phyloP scores from a whole-genome alignment of 129 eudicot genomes.

The Lactuca sativa region DNA sequence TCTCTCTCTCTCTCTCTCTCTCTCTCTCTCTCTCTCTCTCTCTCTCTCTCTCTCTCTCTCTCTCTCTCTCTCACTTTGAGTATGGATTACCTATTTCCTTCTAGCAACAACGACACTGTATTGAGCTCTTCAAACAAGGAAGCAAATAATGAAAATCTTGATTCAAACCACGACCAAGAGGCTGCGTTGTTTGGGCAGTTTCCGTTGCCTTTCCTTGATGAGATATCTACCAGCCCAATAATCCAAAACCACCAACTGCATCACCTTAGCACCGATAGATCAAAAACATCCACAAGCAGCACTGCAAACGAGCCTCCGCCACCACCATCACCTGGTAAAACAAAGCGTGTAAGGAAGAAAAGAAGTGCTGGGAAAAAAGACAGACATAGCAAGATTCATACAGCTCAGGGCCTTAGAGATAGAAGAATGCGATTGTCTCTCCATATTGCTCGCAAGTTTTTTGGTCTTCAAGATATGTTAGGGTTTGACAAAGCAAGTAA shows the following conservation, averaged over 20 bases:
- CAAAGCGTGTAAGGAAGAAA: slow-evolving; percentile 28
- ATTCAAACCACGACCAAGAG: slow-evolving; percentile 34
- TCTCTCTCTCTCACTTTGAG: slow-evolving; percentile 12
- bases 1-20: slow-evolving; percentile 5
- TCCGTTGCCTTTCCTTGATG: slow-evolving; percentile 40
- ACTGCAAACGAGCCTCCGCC: slow-evolving; percentile 9
- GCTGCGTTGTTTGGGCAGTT: slow-evolving; percentile 29
- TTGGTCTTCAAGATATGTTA: slow-evolving; percentile 64
- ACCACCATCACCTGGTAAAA: slow-evolving; percentile 19
- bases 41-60: not conserved
- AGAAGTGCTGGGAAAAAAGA: slow-evolving; percentile 52
- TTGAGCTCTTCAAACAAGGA: slow-evolving; percentile 24
- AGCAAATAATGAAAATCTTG: slow-evolving; percentile 21
- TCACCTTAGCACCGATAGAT: slow-evolving; percentile 15
- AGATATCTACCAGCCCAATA: slow-evolving; percentile 8
- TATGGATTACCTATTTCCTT: slow-evolving; percentile 33
- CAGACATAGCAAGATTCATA: slow-evolving; percentile 63
- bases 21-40: not conserved
- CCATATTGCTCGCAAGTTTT: slow-evolving; percentile 60
- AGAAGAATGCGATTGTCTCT: slow-evolving; percentile 65
- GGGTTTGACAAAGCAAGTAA: slow-evolving; percentile 71
- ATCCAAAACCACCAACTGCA: slow-evolving; percentile 17
- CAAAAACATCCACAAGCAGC: slow-evolving; percentile 1
- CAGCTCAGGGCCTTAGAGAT: slow-evolving; percentile 58
- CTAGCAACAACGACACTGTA: slow-evolving; percentile 22